Conservation (phyloP, 1,139 yeast species). For the Yamadazyma friedrichii region DNA sequence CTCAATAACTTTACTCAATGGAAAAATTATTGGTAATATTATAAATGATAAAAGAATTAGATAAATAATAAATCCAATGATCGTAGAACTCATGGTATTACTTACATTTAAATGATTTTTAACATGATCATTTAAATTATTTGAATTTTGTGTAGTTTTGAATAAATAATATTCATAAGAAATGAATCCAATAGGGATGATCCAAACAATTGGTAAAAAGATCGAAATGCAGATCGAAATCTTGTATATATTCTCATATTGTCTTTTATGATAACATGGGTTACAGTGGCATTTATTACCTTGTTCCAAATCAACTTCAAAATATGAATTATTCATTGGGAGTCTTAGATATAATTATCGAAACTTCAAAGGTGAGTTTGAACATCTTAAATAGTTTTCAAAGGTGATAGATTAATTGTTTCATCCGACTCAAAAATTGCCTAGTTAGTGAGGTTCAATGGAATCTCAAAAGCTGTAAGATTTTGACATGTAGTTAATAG, state of each 20-base stretch:
- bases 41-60: slow-evolving; percentile 6
- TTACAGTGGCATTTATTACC: slow-evolving; percentile 17
- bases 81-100: slow-evolving; percentile 3
- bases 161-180: not conserved
- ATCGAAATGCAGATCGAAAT: slow-evolving; percentile 18
- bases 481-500: too few relatives aligned
- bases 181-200: slow-evolving; percentile 1
- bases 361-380: too few relatives aligned
- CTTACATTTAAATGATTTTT: not conserved
- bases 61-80: slow-evolving; percentile 6
- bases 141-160: slow-evolving; percentile 4
- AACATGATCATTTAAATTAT: slow-evolving; percentile 3
- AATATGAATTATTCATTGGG: not conserved
- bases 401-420: not conserved
- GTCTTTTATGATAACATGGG: slow-evolving; percentile 14
- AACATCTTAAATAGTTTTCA: not conserved
- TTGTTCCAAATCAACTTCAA: slow-evolving; percentile 7
- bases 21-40: slow-evolving; percentile 3
- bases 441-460: slow-evolving; percentile 13
- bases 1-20: not conserved
- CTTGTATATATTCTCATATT: slow-evolving; percentile 2
- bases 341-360: too few relatives aligned
- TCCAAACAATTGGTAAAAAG: slow-evolving; percentile 24
- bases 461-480: not conserved
- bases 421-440: slow-evolving; percentile 9